Conservation (phyloP, 768 basidiomycete species). For the Suillus decipiens region DNA sequence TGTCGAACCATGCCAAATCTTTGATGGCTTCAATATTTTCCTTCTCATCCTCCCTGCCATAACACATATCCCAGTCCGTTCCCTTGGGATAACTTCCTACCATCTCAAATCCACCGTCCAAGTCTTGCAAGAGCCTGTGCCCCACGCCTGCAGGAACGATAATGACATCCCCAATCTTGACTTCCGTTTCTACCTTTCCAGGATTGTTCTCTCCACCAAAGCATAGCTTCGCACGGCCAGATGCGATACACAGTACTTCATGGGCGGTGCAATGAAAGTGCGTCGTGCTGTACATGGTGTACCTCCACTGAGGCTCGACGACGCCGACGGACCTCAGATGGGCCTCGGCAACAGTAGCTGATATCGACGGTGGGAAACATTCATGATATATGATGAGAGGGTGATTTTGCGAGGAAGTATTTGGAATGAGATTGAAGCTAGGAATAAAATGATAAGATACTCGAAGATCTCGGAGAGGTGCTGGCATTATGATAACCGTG, state of each 20-base stretch:
- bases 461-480: slow-evolving; percentile 26
- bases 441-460: slow-evolving; percentile 36
- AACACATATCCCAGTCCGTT: slow-evolving; percentile 42
- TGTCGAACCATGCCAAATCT: slow-evolving; percentile 37
- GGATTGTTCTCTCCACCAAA: slow-evolving; percentile 43
- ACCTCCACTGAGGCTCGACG: slow-evolving; percentile 43
- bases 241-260: slow-evolving; percentile 39
- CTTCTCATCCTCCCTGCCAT: slow-evolving; percentile 36
- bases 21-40: slow-evolving; percentile 29
- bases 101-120: slow-evolving; percentile 37
- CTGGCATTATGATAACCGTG: background rate
- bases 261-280: slow-evolving; percentile 48
- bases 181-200: slow-evolving; percentile 30
- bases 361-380: slow-evolving; percentile 27
- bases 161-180: slow-evolving; percentile 41
- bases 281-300: slow-evolving; percentile 41
- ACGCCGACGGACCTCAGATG: slow-evolving; percentile 37
- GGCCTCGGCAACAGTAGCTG: slow-evolving; percentile 31
- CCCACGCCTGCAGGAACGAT: slow-evolving; percentile 44
- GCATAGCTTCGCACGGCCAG: slow-evolving; percentile 37
- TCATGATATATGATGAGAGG: slow-evolving; percentile 42
- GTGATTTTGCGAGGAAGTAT: slow-evolving; percentile 35
- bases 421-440: slow-evolving; percentile 35
- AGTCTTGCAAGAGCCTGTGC: slow-evolving; percentile 37
- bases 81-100: slow-evolving; percentile 42